Evolutionary conservation across 2,329 filamentous ascomycete species (phyloP).

Genomic region (Talaromyces atroroseus): DNA sequence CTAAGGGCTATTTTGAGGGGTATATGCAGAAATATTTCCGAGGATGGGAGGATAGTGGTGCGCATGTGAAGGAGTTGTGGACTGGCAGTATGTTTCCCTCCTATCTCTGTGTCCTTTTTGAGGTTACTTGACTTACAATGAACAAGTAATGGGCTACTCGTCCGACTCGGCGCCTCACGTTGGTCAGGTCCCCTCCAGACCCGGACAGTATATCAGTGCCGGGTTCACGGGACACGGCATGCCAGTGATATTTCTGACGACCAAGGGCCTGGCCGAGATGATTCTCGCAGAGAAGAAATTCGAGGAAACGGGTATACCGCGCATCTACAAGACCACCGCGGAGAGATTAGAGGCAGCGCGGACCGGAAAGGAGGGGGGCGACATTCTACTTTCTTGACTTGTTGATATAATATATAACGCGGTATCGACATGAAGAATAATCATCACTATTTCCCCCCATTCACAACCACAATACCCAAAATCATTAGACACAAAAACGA

Average conservation of each 20-base stretch:
- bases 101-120: neutral
- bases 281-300: slow-evolving; percentile 33
- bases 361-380: slow-evolving; percentile 9
- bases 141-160: slow-evolving; percentile 48
- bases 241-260: slow-evolving; percentile 58
- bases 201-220: slow-evolving; percentile 53
- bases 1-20: slow-evolving; percentile 34
- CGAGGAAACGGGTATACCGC: slow-evolving; percentile 27
- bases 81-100: slow-evolving; percentile 25
- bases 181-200: slow-evolving; percentile 42
- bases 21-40: slow-evolving; percentile 35
- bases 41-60: slow-evolving; percentile 34
- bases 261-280: slow-evolving; percentile 56
- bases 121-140: neutral
- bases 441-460: neutral
- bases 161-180: slow-evolving; percentile 51
- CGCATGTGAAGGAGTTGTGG: slow-evolving; percentile 31
- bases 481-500: slow-evolving; percentile 6
- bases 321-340: slow-evolving; percentile 29
- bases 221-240: slow-evolving; percentile 66
- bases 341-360: slow-evolving; percentile 16
- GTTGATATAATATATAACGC: too few relatives aligned
- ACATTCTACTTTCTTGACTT: slow-evolving; percentile 8
- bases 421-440: neutral
- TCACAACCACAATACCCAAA: slow-evolving; percentile 1